Conservation (phyloP, 176 grass and related monocot species). For the Aegilops umbellulata region DNA sequence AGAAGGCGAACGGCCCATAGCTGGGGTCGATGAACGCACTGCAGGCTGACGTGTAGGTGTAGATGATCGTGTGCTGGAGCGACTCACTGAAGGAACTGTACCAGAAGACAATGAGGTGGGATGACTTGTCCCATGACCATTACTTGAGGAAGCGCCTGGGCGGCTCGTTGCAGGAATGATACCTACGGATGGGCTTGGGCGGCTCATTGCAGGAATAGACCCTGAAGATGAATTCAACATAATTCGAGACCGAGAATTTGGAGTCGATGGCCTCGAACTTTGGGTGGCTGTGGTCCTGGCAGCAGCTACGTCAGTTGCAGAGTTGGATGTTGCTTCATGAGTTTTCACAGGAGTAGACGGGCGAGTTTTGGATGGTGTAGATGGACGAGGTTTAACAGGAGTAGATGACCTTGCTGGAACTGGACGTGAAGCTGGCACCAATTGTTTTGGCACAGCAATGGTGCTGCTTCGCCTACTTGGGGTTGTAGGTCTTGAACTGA, state of each 20-base stretch:
- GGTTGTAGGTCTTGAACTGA: slow-evolving; percentile 82
- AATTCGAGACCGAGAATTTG: slow-evolving; percentile 54
- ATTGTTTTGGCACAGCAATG: slow-evolving; percentile 44
- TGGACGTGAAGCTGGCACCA: slow-evolving; percentile 55
- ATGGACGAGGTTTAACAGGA: slow-evolving; percentile 65
- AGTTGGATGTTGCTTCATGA: slow-evolving; percentile 30
- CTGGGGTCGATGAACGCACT: slow-evolving; percentile 41
- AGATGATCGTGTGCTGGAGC: slow-evolving; percentile 72
- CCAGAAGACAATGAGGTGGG: slow-evolving; percentile 39
- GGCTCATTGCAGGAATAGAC: slow-evolving; percentile 29
- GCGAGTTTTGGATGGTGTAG: slow-evolving; percentile 62
- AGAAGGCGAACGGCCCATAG: slow-evolving; percentile 63
- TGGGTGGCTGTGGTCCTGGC: slow-evolving; percentile 37
- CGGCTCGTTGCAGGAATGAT: slow-evolving; percentile 21
- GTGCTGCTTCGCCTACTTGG: slow-evolving; percentile 57
- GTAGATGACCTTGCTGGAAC: slow-evolving; percentile 66
- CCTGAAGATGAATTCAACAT: slow-evolving; percentile 44
- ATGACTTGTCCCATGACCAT: slow-evolving; percentile 39
- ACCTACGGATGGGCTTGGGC: slow-evolving; percentile 31
- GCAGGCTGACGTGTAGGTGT: slow-evolving; percentile 62
- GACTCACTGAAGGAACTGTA: slow-evolving; percentile 51
- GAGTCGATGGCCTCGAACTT: slow-evolving; percentile 80
- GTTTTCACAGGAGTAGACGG: slow-evolving; percentile 63
- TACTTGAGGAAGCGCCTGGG: slow-evolving; percentile 45
- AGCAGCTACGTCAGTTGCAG: slow-evolving; percentile 39